Evolutionary conservation across 2,329 filamentous ascomycete genomes (phyloP), one percentile per base, ranked within the genome.

Genomic region (Sodiomyces alkalinus): DNA sequence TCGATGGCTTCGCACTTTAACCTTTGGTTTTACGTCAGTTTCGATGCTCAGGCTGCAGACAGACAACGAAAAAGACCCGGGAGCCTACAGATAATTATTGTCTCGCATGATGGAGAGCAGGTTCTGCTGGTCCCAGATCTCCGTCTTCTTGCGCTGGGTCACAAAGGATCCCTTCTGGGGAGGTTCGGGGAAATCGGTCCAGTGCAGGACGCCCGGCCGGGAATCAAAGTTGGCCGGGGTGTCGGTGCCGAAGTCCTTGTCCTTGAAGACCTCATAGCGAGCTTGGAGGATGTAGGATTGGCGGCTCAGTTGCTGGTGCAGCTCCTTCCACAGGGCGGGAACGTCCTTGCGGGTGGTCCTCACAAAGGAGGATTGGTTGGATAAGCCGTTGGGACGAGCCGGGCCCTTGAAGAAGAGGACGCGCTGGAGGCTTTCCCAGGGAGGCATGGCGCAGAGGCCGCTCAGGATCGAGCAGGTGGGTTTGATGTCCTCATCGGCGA

Each of bases 101-200:
- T 68, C 62, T 13, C 47, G 45, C 43, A 75, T 41, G 6, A 68
- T 42, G 3, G 51, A 52, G 3, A 55, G 53, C 6, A 74, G 41
- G 26, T 56, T 60, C 28, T 47, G 57, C 38, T 66, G 61, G 1
- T 62, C 56, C 39, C 60, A 58, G n/a, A 73, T 60, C 38, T 72
- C 68, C 6, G 70, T 53, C 45, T 62, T 64, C 41, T 65, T 68
- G 21, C 67, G 55, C 41, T 68, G 60, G 7, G 56, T 63, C 19
- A 69, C 45, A 25, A 32, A 26, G 8, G 61, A 55, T n/a, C 55
- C 51, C 9, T 53, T 53, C 15, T 54, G 54, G 2, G 59, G 52
- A 11, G 69, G 68, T 35, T 75, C 71, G 2, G 72, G 71, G 24
- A 74, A 56, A 37, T 75, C 71, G 5, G 55, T 62, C 67, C 68